phyloP scores from a whole-genome alignment of 805 yeast species.

The Candida piceae region DNA sequence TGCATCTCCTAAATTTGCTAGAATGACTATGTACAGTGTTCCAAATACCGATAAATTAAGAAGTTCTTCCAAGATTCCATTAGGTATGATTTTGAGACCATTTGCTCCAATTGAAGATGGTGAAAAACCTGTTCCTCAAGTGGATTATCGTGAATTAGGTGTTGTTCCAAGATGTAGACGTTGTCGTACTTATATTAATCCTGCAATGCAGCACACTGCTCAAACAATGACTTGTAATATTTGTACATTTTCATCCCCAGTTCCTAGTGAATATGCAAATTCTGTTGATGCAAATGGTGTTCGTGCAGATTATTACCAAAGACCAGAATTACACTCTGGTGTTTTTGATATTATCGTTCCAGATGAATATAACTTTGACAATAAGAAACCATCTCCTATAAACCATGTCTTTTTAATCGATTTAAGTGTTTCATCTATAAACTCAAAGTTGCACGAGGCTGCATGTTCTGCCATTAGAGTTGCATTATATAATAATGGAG shows the following conservation, averaged over 20 bases:
- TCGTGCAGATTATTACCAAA: slow-evolving; percentile 54
- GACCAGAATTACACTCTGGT: slow-evolving; percentile 79
- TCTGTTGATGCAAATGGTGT: slow-evolving; percentile 57
- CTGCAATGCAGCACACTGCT: slow-evolving; percentile 66
- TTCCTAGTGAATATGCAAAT: slow-evolving; percentile 62
- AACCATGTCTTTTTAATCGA: slow-evolving; percentile 75
- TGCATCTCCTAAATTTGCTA: slow-evolving; percentile 72
- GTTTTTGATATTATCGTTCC: slow-evolving; percentile 85
- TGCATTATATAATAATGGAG: slow-evolving; percentile 36
- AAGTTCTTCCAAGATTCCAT: slow-evolving; percentile 66
- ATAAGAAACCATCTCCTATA: slow-evolving; percentile 38
- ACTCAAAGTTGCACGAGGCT: slow-evolving; percentile 55
- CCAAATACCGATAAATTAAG: slow-evolving; percentile 73
- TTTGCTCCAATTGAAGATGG: slow-evolving; percentile 58
- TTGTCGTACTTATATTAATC: slow-evolving; percentile 87
- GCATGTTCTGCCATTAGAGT: slow-evolving; percentile 67
- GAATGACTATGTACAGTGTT: slow-evolving; percentile 75
- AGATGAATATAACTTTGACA: slow-evolving; percentile 53
- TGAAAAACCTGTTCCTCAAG: slow-evolving; percentile 58
- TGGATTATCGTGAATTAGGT: slow-evolving; percentile 49
- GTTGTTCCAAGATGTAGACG: slow-evolving; percentile 89
- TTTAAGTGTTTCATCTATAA: slow-evolving; percentile 52
- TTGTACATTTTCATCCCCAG: slow-evolving; percentile 70
- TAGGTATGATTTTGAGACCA: slow-evolving; percentile 79
- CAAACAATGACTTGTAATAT: slow-evolving; percentile 76